These are phyloP conservation scores for Millerozyma acaciae DNA, from an alignment of 805 yeast species.

Conservation along the genomic window DNA sequence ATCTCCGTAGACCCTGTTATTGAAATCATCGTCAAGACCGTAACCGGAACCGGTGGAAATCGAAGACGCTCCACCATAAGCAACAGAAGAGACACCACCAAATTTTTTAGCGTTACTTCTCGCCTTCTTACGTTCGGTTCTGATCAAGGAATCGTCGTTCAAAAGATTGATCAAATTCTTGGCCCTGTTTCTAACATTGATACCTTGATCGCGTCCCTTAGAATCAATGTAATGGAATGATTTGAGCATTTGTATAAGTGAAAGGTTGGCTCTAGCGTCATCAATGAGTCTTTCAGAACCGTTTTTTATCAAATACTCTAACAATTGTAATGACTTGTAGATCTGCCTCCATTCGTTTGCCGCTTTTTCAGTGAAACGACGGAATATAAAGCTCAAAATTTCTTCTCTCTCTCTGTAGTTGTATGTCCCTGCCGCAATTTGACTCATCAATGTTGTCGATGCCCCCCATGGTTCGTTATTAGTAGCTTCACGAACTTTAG, in stretches of 20 bases:
- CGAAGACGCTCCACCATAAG: constrained; percentile 49
- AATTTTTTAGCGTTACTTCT: constrained; percentile 79
- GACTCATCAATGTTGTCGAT: constrained; percentile 84
- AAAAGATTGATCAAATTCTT: constrained; percentile 68
- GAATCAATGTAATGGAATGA: constrained; percentile 92
- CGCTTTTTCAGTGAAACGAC: constrained; percentile 92
- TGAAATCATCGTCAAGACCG: constrained; percentile 47
- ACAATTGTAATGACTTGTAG: constrained; percentile 86
- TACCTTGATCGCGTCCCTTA: constrained; percentile 93
- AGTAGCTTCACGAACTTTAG: constrained; percentile 95
- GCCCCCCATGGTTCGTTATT: constrained; percentile 99
- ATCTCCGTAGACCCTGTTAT: constrained; percentile 60
- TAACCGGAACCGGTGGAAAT: constrained; percentile 27
- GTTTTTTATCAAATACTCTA: constrained; percentile 86
- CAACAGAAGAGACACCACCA: constrained; percentile 63
- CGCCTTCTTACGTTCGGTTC: constrained; percentile 89
- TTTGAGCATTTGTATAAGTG: constrained; percentile 80
- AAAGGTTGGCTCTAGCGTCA: constrained; percentile 81
- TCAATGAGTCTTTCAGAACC: constrained; percentile 95
- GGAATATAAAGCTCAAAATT: constrained; percentile 67
- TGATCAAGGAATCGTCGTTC: constrained; percentile 69
- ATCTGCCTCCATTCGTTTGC: constrained; percentile 98
- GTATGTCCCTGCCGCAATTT: constrained; percentile 92
- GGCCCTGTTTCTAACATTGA: constrained; percentile 89
- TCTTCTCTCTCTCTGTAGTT: constrained; percentile 80